Conservation (phyloP, 2,329 filamentous ascomycete species). For the Pseudogymnoascus pannorum region DNA sequence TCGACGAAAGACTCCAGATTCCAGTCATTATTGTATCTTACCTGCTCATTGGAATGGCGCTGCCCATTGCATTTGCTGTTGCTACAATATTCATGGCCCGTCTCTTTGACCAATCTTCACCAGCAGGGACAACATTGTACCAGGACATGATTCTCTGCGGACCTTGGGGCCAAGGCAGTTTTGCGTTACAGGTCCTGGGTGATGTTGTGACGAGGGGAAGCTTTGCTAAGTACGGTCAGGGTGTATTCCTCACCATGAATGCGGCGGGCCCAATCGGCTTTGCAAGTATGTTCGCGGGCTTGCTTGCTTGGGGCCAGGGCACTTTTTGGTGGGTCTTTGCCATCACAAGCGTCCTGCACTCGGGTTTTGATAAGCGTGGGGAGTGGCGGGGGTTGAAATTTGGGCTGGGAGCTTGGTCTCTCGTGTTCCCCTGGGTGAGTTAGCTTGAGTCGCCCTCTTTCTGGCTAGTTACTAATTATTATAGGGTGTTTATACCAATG, state of each 20-base stretch:
- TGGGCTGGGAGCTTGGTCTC: conserved; percentile 29
- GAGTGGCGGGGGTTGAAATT: conserved; percentile 23
- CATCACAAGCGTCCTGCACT: conserved; percentile 29
- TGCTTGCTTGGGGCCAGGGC: conserved; percentile 34
- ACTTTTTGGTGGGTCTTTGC: conserved; percentile 38
- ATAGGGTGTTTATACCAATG: conserved; percentile 35
- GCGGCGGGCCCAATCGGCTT: conserved; percentile 29
- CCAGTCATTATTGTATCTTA: conserved; percentile 36
- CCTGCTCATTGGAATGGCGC: conserved; percentile 31
- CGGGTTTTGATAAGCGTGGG: conserved; percentile 19
- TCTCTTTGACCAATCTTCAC: conserved; percentile 25
- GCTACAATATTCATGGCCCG: conserved; percentile 30
- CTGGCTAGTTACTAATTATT: not conserved
- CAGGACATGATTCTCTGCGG: conserved; percentile 36
- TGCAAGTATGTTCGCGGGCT: conserved; percentile 31
- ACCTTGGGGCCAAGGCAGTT: conserved; percentile 34
- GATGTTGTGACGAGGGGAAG: conserved; percentile 25
- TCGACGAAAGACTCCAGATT: conserved; percentile 28
- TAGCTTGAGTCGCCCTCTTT: not conserved
- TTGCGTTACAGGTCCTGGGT: conserved; percentile 34
- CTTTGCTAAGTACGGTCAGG: conserved; percentile 30
- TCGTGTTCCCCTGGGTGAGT: conserved; percentile 35
- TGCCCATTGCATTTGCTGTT: conserved; percentile 29
- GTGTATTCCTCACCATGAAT: conserved; percentile 28
- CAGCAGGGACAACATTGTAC: conserved; percentile 23